phyloP scores from a whole-genome alignment of 2,329 filamentous ascomycete genomes.

The Penicillium sp. region DNA sequence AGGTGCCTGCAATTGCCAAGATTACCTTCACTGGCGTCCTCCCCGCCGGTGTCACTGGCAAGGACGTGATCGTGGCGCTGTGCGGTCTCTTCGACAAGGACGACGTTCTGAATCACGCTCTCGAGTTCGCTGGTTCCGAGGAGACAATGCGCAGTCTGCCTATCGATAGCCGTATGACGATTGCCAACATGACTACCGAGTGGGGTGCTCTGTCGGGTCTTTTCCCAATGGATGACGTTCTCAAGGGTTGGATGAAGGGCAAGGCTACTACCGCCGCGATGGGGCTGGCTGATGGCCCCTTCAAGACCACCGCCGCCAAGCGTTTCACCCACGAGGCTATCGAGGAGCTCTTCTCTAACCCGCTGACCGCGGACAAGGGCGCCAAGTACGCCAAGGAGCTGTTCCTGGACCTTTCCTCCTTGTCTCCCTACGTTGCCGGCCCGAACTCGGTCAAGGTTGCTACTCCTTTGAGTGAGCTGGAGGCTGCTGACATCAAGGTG shows the following conservation, averaged over 20 bases:
- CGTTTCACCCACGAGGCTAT: constrained; percentile 74
- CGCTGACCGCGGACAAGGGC: constrained; percentile 70
- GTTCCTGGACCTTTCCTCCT: constrained; percentile 78
- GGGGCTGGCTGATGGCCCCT: constrained; percentile 54
- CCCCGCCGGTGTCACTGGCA: constrained; percentile 81
- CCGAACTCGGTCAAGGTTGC: constrained; percentile 90
- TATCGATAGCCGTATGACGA: constrained; percentile 72
- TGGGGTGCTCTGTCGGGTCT: constrained; percentile 74
- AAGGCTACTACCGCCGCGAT: constrained; percentile 76
- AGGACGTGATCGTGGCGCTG: constrained; percentile 90
- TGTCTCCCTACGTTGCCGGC: constrained; percentile 82
- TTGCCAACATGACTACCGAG: constrained; percentile 78
- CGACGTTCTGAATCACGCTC: constrained; percentile 86
- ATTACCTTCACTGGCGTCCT: constrained; percentile 76
- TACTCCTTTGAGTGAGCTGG: constrained; percentile 75
- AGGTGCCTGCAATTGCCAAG: constrained; percentile 80
- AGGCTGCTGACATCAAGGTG: constrained; percentile 72
- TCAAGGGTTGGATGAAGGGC: constrained; percentile 72
- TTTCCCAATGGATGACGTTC: constrained; percentile 77
- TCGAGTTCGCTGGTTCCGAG: constrained; percentile 83
- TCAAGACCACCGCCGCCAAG: constrained; percentile 53
- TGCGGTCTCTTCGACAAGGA: constrained; percentile 84
- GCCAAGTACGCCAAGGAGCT: constrained; percentile 83
- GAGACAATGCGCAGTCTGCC: constrained; percentile 74
- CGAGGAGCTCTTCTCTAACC: constrained; percentile 71